Base-by-base conservation (phyloP, 2,329 filamentous ascomycete genomes). In the Graphiopsis chlorocephala region DNA sequence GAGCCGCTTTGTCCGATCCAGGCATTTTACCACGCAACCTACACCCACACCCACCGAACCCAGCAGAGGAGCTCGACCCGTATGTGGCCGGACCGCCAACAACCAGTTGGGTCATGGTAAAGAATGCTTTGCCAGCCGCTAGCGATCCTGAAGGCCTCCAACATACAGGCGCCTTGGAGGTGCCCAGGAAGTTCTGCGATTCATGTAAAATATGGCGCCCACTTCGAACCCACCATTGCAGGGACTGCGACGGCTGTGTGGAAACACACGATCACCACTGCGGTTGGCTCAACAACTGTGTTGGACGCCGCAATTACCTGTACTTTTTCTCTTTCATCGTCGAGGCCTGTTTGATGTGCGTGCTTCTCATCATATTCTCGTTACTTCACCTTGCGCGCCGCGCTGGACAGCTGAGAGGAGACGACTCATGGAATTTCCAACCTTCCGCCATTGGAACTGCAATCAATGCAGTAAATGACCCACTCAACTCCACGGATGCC, bases 211-310 rank as follows among this genome's bases (percentile, higher is more conserved):
- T 99, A 70, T 99, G 95, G 95, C 90, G 95, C 2, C 95, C 95
- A 38, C 93, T 94, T 29, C 91, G 95, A 65, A 93, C 92, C 65
- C 96, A 99, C 75, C 95, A 99, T 79, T 99, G 95, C 79, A 91
- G 95, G 64, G 85, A 97, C 29, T 99, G 95, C 79, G 94, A 99
- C 79, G 97, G 96, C 77, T 99, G 95, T 76, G 87, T 99, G 66
- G 95, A 99, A 78, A 97, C 93, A 0, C 92, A 97, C 70, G 95
- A 99, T 74, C 95, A 99, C 74, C 95, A 99, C 78, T 99, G 95
- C 74, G 93, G 98, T 17, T 99, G 95, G 95, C 86, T 99, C 68
- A 99, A 99, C 80, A 99, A 99, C 77, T 99, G 95, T 72, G 90
- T 99, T 58, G 95, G 95, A 50, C 90, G 94, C 69, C 91, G 95